Conservation (phyloP, 805 yeast species). For the Saturnispora halmiae region DNA sequence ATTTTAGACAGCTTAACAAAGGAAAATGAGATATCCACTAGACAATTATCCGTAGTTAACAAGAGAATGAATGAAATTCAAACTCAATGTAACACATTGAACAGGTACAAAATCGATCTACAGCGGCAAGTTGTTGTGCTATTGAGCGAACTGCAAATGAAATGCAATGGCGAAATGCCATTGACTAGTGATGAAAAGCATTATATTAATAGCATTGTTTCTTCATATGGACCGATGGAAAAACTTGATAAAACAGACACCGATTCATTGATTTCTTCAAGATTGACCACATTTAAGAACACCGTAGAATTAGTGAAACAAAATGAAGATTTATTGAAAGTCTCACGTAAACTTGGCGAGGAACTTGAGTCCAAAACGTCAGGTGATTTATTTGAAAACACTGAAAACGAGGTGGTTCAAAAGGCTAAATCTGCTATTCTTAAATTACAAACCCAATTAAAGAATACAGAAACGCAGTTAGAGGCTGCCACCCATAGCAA, state of each 20-base stretch:
- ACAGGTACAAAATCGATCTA: constrained; percentile 57
- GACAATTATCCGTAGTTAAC: constrained; percentile 19
- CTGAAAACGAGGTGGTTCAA: constrained; percentile 22
- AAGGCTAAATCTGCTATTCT: constrained; percentile 58
- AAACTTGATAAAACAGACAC: constrained; percentile 47
- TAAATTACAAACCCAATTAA: constrained; percentile 51
- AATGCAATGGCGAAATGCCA: constrained; percentile 49
- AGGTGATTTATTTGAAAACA: constrained; percentile 33
- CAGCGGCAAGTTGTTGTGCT: constrained; percentile 76
- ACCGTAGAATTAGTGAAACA: constrained; percentile 61
- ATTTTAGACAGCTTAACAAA: constrained; percentile 44
- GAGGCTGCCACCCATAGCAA: constrained; percentile 54
- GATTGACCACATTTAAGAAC: constrained; percentile 62
- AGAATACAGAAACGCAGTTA: constrained; percentile 41
- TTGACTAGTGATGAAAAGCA: constrained; percentile 54
- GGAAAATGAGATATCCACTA: constrained; percentile 28
- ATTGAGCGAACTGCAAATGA: constrained; percentile 54
- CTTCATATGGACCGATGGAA: constrained; percentile 16
- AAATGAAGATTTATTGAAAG: constrained; percentile 61
- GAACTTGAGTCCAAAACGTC: constrained; percentile 58
- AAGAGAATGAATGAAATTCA: constrained; percentile 34
- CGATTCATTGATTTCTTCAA: constrained; percentile 58
- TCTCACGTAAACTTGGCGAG: constrained; percentile 63
- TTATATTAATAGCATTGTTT: constrained; percentile 50
- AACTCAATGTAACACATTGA: constrained; percentile 39